phyloP scores from a whole-genome alignment of 179 eudicot species.

The Spergularia azorica region DNA sequence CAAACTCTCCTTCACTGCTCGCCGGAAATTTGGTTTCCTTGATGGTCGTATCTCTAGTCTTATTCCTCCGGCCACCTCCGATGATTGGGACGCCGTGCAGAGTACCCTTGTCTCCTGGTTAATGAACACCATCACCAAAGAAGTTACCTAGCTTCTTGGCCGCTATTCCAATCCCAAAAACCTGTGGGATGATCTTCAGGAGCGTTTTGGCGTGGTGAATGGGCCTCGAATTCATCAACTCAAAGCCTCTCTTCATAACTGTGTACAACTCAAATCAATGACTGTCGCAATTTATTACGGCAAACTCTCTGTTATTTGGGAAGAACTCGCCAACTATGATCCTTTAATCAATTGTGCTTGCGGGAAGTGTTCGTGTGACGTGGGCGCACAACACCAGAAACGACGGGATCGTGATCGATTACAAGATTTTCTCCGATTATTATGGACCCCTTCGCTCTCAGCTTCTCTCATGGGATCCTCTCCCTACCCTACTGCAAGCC shows the following conservation, averaged over 20 bases:
- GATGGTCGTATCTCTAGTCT: background rate
- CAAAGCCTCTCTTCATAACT: background rate
- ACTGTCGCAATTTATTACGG: background rate
- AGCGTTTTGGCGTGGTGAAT: background rate
- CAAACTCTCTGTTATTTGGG: background rate
- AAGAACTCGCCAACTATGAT: background rate
- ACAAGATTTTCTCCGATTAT: background rate
- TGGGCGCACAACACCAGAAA: background rate
- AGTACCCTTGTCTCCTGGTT: background rate
- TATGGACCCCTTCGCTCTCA: background rate
- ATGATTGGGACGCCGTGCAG: background rate
- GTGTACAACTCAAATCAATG: background rate
- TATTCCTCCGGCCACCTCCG: background rate
- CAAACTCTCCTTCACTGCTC: background rate
- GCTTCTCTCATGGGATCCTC: background rate
- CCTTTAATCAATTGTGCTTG: background rate
- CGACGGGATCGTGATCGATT: background rate
- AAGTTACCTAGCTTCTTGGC: background rate
- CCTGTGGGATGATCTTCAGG: background rate
- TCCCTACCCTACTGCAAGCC: background rate
- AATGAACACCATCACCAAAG: background rate
- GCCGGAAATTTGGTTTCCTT: background rate
- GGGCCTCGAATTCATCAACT: background rate
- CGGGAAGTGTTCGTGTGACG: background rate
- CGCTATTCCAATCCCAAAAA: background rate